phyloP scores from a whole-genome alignment of 129 eudicot genomes.

The Dittrichia graveolens region DNA sequence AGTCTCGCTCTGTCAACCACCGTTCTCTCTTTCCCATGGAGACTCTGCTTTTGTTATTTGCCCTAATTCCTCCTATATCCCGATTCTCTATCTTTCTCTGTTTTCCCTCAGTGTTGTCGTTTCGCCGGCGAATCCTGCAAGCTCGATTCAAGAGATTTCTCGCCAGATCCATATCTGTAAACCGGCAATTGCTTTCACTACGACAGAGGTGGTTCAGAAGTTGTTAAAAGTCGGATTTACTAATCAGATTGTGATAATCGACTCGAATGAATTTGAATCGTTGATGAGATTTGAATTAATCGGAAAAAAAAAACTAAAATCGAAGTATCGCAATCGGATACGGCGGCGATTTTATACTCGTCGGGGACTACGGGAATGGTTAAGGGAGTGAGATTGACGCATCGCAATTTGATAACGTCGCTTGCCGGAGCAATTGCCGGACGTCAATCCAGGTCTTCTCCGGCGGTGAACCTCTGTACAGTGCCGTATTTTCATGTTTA shows the following conservation, averaged over 20 bases:
- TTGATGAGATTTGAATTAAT: constrained; percentile 17
- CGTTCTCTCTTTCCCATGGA: constrained; percentile 25
- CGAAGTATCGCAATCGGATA: constrained; percentile 44
- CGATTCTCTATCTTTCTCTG: constrained; percentile 48
- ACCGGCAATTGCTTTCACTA: constrained; percentile 53
- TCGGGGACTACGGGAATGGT: constrained; percentile 74
- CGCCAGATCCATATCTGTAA: constrained; percentile 39
- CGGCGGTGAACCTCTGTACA: constrained; percentile 42
- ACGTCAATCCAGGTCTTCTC: constrained; percentile 38
- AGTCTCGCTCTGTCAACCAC: constrained; percentile 27
- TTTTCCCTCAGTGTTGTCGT: constrained; percentile 51
- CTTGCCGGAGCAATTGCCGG: constrained; percentile 36
- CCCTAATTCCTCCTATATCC: constrained; percentile 45
- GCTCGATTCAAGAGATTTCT: constrained; percentile 44
- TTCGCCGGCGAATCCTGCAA: constrained; percentile 56
- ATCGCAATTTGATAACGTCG: constrained; percentile 51
- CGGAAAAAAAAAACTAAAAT: not conserved
- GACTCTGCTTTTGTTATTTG: constrained; percentile 52
- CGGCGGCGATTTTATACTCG: constrained; percentile 64
- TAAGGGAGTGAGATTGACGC: constrained; percentile 62
- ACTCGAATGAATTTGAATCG: constrained; percentile 48
- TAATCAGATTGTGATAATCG: constrained; percentile 35
- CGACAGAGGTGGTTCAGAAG: constrained; percentile 33
- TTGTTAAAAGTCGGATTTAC: constrained; percentile 20
- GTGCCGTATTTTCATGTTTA: constrained; percentile 68